Base-by-base conservation (phyloP, 371 early-diverging fungal species). In the Funneliformis caledonium region DNA sequence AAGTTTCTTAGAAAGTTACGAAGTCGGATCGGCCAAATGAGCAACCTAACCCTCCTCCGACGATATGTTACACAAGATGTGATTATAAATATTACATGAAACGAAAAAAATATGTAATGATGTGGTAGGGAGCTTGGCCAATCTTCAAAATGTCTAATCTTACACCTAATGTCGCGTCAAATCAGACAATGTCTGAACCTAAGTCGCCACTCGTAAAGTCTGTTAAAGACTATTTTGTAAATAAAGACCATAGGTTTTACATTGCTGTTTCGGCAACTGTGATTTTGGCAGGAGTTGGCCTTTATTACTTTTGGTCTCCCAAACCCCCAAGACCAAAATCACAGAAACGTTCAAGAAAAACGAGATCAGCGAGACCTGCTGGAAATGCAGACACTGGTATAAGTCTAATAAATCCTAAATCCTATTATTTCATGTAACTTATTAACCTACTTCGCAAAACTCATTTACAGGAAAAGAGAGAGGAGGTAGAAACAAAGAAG, bases 311-410 rank as follows among this genome's bases (percentile, higher is more conserved):
- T 70, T 12, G n/a, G 50, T 2, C 72, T 45, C 65, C 80, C 12
- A 77, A 77, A 33, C 43, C 77, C 19, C 67, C 77, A 22, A 59
- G 31, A 48, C 50, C 80, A 70, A 76, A 61, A 76, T 6, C 76
- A 33, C 68, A 33, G 14, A 67, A 33, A 16, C 70, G 70, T 22
- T 2, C 70, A 22, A 70, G n/a, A 70, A 70, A 22, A 45, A 9
- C 16, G 31, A 70, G 43, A 70, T 4, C 16, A 7, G 4, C 67
- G 37, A 65, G 37, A 65, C 42, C 31, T 7, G 37, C 67, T 1
- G 67, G 37, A 14, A 65, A 37, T 65, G 37, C 67, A 16, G 67
- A 65, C 16, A 16, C 33, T 65, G 22, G 67, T 65, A 31, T 33
- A 65, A 16, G 37, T 37, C 33, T 65, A 33, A 33, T 65, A 65